phyloP scores from a whole-genome alignment of 768 basidiomycete species.

The Boletus pseudopeckii region DNA sequence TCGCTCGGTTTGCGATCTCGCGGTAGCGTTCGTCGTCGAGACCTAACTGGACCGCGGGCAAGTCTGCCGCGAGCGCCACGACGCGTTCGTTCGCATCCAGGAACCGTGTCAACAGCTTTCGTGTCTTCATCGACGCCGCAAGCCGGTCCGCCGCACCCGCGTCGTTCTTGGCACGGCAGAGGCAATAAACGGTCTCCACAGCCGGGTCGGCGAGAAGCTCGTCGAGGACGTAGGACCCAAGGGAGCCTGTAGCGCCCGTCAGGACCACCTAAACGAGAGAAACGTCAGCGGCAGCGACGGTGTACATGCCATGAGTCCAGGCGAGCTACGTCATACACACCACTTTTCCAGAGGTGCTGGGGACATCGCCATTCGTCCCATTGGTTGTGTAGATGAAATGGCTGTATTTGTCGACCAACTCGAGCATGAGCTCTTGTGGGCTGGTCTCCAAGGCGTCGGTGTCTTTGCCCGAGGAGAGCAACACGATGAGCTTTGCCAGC shows the following conservation, averaged over 20 bases:
- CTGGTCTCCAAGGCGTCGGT: constrained; percentile 16
- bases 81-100: constrained; percentile 27
- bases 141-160: constrained; percentile 41
- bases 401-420: constrained; percentile 44
- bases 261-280: constrained; percentile 30
- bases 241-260: constrained; percentile 52
- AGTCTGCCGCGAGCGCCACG: constrained; percentile 41
- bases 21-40: constrained; percentile 36
- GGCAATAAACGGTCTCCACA: constrained; percentile 45
- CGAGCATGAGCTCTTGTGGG: constrained; percentile 41
- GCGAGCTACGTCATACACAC: constrained; percentile 4
- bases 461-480: constrained; percentile 32
- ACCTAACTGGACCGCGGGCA: constrained; percentile 41
- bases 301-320: not conserved
- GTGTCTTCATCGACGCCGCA: constrained; percentile 37
- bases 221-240: constrained; percentile 52
- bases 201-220: constrained; percentile 36
- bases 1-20: constrained; percentile 33
- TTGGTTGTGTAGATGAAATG: constrained; percentile 5
- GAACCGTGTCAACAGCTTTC: constrained; percentile 29
- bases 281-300: not conserved
- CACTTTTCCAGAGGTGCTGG: constrained; percentile 10
- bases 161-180: constrained; percentile 48
- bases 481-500: constrained; percentile 40
- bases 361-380: constrained; percentile 12